Evolutionary conservation across 176 grass and related monocot species (phyloP), one percentile per base, ranked within the genome.

Genomic region (Oryza officinalis): DNA sequence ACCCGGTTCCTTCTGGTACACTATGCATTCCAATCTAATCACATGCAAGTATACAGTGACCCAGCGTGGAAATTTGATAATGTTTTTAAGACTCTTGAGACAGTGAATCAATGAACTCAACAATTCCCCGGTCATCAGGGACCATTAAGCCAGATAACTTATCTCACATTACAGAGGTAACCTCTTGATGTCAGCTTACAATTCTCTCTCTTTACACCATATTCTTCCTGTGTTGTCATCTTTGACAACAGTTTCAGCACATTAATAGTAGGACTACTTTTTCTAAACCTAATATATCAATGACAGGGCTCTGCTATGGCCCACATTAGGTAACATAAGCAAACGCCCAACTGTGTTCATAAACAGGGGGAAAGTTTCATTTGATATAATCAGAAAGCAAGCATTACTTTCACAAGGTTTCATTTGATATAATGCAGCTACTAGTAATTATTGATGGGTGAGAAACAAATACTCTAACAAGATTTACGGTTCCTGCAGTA

Each of bases 231-330:
- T 83, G 23, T 41, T 67, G 26, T 69, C 43, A 65, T 61, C 83
- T 65, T 65, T 69, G 28, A 65, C 20, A 78, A 73, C 80, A 83
- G 72, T 90, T 33, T 69, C 37, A 86, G 26, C 35, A 74, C 40
- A 75, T 78, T 86, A 31, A 65, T 82, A 71, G 33, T 44, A 65
- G 83, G 82, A 69, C 78, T 54, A 41, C 17, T n/a, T 64, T 83
- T 72, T 67, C 18, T 59, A 81, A 72, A 81, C 83, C 43, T 70
- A 81, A 28, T 27, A 43, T 52, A 71, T 65, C 20, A 31, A 66
- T 25, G n/a, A 66, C 28, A 12, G 59, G 20, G 61, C 6, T 65
- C 71, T 37, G 43, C 43, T 67, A 76, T n/a, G 2, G 27, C 37
- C 59, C 35, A 67, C 33, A 52, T 74, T 72, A 67, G 70, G 67